A percentile compares a stretch with the other conserved stretches of the same genome.
Evolutionary conservation across 257 asterid genomes (phyloP).

Genomic region (Rehmannia glutinosa): DNA sequence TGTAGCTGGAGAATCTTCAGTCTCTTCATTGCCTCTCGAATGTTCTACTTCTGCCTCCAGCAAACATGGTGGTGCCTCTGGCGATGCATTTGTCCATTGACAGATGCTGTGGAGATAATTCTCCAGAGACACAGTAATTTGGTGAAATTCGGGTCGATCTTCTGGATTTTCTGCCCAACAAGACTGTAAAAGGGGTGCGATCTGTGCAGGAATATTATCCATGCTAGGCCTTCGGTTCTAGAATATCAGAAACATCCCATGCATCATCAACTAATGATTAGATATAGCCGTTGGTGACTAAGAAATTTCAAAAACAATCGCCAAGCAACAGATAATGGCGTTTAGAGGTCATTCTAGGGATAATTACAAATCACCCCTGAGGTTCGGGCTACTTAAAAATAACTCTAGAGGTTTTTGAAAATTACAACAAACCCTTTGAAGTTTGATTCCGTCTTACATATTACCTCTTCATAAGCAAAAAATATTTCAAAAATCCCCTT

Average conservation of each 20-base stretch:
- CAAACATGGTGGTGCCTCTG: background rate
- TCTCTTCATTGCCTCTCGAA: slow-evolving; percentile 16
- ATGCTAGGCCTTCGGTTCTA: slow-evolving; percentile 57
- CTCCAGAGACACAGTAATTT: slow-evolving; percentile 36
- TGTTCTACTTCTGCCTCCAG: slow-evolving; percentile 24
- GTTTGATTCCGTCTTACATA: too few relatives aligned
- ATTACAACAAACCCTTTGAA: too few relatives aligned
- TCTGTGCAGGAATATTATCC: slow-evolving; percentile 44
- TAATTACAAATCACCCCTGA: too few relatives aligned
- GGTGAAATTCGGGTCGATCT: slow-evolving; percentile 55
- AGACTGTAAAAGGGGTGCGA: slow-evolving; percentile 44
- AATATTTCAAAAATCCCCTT: too few relatives aligned
- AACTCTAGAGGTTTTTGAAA: too few relatives aligned
- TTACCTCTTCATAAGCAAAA: too few relatives aligned
- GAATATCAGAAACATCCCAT: slow-evolving; percentile 3
- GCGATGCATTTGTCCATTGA: slow-evolving; percentile 1
- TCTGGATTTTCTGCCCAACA: slow-evolving; percentile 62
- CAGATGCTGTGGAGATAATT: slow-evolving; percentile 24
- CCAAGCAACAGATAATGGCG: background rate
- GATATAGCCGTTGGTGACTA: background rate
- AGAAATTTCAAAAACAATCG: background rate
- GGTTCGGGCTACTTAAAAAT: too few relatives aligned
- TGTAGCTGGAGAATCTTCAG: slow-evolving; percentile 26
- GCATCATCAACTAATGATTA: background rate
- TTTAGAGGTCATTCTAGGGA: too few relatives aligned